Evolutionary conservation across 305 asterid species (phyloP).

Genomic region (Fraxinus nigra): DNA sequence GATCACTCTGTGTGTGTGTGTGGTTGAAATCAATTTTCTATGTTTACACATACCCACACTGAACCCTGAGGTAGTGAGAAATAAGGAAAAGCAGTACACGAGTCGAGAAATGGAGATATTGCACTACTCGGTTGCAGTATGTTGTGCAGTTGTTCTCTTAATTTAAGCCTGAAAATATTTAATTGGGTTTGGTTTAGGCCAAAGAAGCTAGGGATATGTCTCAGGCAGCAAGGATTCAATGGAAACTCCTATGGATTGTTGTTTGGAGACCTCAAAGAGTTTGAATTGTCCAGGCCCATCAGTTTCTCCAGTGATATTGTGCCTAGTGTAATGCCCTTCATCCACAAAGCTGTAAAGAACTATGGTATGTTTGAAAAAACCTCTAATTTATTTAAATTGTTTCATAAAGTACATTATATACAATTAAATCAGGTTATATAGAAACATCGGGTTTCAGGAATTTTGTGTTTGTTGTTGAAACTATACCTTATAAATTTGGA

Average conservation of each 20-base stretch:
- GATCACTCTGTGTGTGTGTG: neutral
- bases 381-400: too few relatives aligned
- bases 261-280: slow-evolving; percentile 13
- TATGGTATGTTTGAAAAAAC: slow-evolving; percentile 3
- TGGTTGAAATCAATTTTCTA: neutral
- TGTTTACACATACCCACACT: neutral
- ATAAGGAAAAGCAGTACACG: neutral
- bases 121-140: neutral
- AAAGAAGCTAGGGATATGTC: neutral
- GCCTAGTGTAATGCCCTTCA: neutral
- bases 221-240: slow-evolving; percentile 4
- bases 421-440: too few relatives aligned
- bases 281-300: slow-evolving; percentile 7
- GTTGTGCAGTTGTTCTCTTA: neutral
- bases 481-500: too few relatives aligned
- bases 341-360: neutral
- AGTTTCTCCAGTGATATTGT: slow-evolving; percentile 7
- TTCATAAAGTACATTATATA: too few relatives aligned
- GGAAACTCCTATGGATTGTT: slow-evolving; percentile 4
- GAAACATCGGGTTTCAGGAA: too few relatives aligned
- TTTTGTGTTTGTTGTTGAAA: too few relatives aligned
- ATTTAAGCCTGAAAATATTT: neutral
- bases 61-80: neutral
- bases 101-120: neutral
- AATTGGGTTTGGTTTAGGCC: slow-evolving; percentile 9